These are phyloP conservation scores for Aspergillus sparsus DNA, from an alignment of 495 filamentous ascomycete genomes.

Conservation along the genomic window DNA sequence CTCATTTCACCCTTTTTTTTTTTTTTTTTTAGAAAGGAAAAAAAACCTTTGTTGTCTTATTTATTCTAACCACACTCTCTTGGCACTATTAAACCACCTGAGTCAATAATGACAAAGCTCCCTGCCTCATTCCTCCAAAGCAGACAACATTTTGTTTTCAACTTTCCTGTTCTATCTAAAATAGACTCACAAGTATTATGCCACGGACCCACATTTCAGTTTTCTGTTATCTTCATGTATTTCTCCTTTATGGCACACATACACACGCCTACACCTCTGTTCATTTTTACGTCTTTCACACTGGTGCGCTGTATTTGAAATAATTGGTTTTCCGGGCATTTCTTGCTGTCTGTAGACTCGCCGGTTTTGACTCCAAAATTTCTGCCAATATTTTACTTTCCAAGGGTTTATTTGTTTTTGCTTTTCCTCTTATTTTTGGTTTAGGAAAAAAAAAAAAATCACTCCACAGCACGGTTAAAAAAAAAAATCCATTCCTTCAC, in stretches of 20 bases:
- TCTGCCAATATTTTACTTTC: no score
- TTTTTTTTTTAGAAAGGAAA: conserved; percentile 23
- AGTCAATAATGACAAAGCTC: conserved; percentile 34
- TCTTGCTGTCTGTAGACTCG: no score
- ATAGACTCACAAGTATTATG: conserved; percentile 20
- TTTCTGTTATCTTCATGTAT: conserved; percentile 21
- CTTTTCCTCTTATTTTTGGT: no score
- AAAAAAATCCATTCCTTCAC: no score
- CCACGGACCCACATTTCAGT: conserved; percentile 17
- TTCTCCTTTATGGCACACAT: neutral
- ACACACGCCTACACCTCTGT: no score
- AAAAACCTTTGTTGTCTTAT: conserved; percentile 23
- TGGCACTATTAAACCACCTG: conserved; percentile 16
- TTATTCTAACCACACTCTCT: conserved; percentile 23
- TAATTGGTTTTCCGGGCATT: no score
- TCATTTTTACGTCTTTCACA: neutral
- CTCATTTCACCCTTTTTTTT: conserved; percentile 7
- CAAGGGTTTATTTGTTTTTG: no score
- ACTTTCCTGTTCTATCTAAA: conserved; percentile 11
- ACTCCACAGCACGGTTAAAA: no score
- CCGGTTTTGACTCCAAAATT: no score
- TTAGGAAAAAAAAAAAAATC: no score
- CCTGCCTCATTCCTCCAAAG: conserved; percentile 34
- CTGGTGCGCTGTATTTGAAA: no score
- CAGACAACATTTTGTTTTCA: conserved; percentile 30